These are phyloP conservation scores for Clonostachys solani DNA, from an alignment of 2,329 filamentous ascomycete genomes.

Conservation along the genomic window DNA sequence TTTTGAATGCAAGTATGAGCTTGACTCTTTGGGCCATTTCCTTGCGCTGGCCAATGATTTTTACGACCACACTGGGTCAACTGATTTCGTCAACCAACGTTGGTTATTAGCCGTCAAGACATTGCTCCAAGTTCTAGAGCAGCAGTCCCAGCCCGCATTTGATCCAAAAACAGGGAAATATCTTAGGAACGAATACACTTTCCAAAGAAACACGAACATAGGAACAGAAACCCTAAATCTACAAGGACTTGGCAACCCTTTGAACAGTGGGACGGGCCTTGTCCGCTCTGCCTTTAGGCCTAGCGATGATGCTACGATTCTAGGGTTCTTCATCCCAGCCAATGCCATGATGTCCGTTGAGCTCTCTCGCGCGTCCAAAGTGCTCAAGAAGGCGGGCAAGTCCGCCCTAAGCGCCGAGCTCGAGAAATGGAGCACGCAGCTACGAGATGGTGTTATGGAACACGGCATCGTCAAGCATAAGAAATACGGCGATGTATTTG, in stretches of 20 bases:
- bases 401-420: constrained; percentile 47
- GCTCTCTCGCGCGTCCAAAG: constrained; percentile 66
- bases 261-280: constrained; percentile 79
- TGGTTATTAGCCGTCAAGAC: constrained; percentile 78
- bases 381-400: constrained; percentile 61
- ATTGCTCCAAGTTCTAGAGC: constrained; percentile 67
- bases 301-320: constrained; percentile 89
- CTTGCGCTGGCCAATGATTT: constrained; percentile 84
- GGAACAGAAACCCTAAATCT: constrained; percentile 90
- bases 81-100: constrained; percentile 70
- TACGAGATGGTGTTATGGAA: constrained; percentile 76
- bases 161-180: constrained; percentile 60
- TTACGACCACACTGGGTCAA: constrained; percentile 72
- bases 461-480: constrained; percentile 77
- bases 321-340: constrained; percentile 91
- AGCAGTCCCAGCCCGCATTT: constrained; percentile 81
- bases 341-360: constrained; percentile 97
- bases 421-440: constrained; percentile 53
- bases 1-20: constrained; percentile 98
- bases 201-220: constrained; percentile 72
- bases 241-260: constrained; percentile 81
- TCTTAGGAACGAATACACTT: constrained; percentile 76
- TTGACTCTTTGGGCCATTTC: constrained; percentile 93
- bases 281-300: constrained; percentile 90
- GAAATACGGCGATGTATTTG: constrained; percentile 75